phyloP scores from a whole-genome alignment of 352 stramenopile species.

The Phytophthora brassicae region DNA sequence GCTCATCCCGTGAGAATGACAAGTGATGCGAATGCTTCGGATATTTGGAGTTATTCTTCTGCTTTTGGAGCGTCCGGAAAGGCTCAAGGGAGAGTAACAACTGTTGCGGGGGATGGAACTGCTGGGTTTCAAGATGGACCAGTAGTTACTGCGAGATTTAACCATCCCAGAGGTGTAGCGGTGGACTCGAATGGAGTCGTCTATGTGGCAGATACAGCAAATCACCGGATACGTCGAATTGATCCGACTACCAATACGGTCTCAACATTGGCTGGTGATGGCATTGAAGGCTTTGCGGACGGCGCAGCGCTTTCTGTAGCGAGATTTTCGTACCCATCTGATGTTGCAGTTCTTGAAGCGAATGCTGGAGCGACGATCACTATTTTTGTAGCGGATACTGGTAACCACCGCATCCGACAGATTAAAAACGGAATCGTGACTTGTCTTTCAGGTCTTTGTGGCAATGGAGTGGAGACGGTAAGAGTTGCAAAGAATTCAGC shows the following conservation, averaged over 20 bases:
- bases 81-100: constrained; percentile 90
- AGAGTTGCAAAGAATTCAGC: constrained; percentile 35
- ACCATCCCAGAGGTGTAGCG: constrained; percentile 88
- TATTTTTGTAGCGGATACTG: constrained; percentile 79
- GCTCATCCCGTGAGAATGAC: constrained; percentile 41
- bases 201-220: constrained; percentile 95
- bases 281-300: constrained; percentile 47
- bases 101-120: constrained; percentile 83
- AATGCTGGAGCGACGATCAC: constrained; percentile 27
- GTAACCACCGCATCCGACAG: constrained; percentile 83
- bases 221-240: constrained; percentile 91
- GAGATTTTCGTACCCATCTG: constrained; percentile 70
- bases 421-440: constrained; percentile 66
- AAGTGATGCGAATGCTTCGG: constrained; percentile 47
- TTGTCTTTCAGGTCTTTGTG: constrained; percentile 91
- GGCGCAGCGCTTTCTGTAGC: constrained; percentile 38
- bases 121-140: constrained; percentile 82
- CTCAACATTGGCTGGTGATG: constrained; percentile 59
- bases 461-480: constrained; percentile 63
- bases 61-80: constrained; percentile 39
- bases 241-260: constrained; percentile 47
- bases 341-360: constrained; percentile 65
- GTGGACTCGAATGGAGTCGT: constrained; percentile 91
- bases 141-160: constrained; percentile 75
- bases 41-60: constrained; percentile 67